A percentile compares a stretch with the other conserved stretches of the same genome.
phyloP scores from a whole-genome alignment of 805 yeast species.

The Saccharomycopsis microspora region DNA sequence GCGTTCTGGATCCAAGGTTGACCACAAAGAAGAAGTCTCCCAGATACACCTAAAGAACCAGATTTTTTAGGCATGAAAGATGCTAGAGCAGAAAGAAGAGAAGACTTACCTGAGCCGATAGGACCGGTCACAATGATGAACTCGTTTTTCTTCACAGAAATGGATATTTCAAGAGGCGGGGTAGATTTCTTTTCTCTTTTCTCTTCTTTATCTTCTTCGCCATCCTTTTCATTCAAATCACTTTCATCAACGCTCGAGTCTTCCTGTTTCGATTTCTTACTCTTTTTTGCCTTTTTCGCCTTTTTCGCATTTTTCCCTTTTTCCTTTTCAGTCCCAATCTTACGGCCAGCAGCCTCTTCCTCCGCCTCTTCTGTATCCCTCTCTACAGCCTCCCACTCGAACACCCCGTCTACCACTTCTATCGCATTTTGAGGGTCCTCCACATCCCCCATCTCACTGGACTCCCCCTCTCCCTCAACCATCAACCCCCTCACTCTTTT shows the following conservation, averaged over 20 bases:
- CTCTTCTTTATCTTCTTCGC: slow-evolving; percentile 33
- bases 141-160: slow-evolving; percentile 45
- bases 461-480: slow-evolving; percentile 31
- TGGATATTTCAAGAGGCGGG: slow-evolving; percentile 29
- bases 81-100: slow-evolving; percentile 51
- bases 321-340: slow-evolving; percentile 10
- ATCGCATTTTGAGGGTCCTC: slow-evolving; percentile 30
- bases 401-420: slow-evolving; percentile 38
- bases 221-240: slow-evolving; percentile 22
- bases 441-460: no score
- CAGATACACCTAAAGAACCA: slow-evolving; percentile 41
- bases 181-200: slow-evolving; percentile 17
- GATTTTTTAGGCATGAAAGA: slow-evolving; percentile 47
- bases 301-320: background rate
- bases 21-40: slow-evolving; percentile 36
- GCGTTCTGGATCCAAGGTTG: slow-evolving; percentile 66
- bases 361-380: slow-evolving; percentile 17
- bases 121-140: slow-evolving; percentile 66
- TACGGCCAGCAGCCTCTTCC: slow-evolving; percentile 1
- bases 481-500: slow-evolving; percentile 44
- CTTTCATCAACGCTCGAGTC: slow-evolving; percentile 7
- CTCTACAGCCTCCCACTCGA: slow-evolving; percentile 46
- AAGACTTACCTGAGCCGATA: slow-evolving; percentile 71
- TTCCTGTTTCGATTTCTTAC: slow-evolving; percentile 2
- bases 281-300: slow-evolving; percentile 1